Conservation (phyloP, 192 early-diverging fungal species). For the Chytriomyces sp. region DNA sequence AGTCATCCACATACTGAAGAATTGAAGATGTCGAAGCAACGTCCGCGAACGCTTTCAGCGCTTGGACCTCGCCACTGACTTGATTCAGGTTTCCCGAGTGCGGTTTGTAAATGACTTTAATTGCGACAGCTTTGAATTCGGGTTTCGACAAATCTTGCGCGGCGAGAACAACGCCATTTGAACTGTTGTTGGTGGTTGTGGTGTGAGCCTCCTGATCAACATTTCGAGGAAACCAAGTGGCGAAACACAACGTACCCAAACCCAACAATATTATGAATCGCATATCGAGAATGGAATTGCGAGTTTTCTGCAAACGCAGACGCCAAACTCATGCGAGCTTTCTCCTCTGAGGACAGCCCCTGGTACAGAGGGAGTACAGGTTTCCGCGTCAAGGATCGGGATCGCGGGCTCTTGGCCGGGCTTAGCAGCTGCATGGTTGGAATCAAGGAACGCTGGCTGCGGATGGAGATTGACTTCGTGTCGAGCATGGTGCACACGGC, state of each 20-base stretch:
- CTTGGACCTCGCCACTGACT: constrained; percentile 7
- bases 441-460: not conserved
- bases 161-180: constrained; percentile 39
- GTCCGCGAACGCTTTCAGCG: constrained; percentile 14
- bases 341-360: not conserved
- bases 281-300: not conserved
- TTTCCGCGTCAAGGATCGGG: not conserved
- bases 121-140: constrained; percentile 3
- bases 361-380: not conserved
- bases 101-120: constrained; percentile 39
- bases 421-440: not conserved
- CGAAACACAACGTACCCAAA: constrained; percentile 25
- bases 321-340: not conserved
- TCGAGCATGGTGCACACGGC: not conserved
- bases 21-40: not conserved
- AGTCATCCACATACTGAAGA: constrained; percentile 15
- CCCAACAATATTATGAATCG: constrained; percentile 21
- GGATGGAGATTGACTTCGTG: not conserved
- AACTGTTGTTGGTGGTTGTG: not conserved
- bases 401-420: not conserved
- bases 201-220: too few relatives aligned
- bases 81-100: not conserved
- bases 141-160: not conserved
- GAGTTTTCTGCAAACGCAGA: constrained; percentile 9
- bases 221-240: too few relatives aligned